Evolutionary conservation across 108 stramenopile genomes (phyloP), one percentile per base, ranked within the genome.

Genomic region (Stephanodiscus minutulus): DNA sequence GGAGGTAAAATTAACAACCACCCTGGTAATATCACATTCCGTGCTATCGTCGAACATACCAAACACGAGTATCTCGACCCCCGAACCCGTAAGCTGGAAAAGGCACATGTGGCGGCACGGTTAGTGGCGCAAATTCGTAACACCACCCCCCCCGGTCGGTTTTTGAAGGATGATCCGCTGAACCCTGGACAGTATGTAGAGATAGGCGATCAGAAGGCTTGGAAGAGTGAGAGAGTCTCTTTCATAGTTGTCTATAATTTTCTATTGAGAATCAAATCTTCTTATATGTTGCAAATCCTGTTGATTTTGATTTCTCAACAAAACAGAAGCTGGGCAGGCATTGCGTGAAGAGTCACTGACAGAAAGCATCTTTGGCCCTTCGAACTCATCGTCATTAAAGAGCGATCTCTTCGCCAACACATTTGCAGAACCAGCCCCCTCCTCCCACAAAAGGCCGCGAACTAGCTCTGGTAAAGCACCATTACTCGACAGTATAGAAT

Each of bases 1-100:
- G 83, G 83, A 8, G 81, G 83, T 0, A 72, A 77, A 7, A 79
- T 78, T n/a, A 84, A 84, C 72, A 82, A 82, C 58, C 83, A 84
- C 64, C 66, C 83, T 7, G 83, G 83, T 0, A 84, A 84, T 66
- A 76, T 77, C 17, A 70, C 61, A 29, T 84, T 81, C 63, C 71
- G 83, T 0, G 54, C 63, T 12, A 39, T 84, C 10, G 79, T 84
- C 5, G 81, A 82, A 27, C 56, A 82, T 53, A 78, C 72, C 67
- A 76, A 81, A 67, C 68, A 53, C 2, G 72, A 81, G 37, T 84
- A 84, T 37, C 63, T 82, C 15, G 74, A 73, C 68, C 81, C 81
- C 0, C 20, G 72, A 3, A 84, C 64, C 10, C 39, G 76, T 0
- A 84, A 84, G 49, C 43, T 73, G 59, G 84, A 77, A 50, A 85